Evolutionary conservation across 2,329 filamentous ascomycete species (phyloP).

Genomic region (Colletotrichum phormii): DNA sequence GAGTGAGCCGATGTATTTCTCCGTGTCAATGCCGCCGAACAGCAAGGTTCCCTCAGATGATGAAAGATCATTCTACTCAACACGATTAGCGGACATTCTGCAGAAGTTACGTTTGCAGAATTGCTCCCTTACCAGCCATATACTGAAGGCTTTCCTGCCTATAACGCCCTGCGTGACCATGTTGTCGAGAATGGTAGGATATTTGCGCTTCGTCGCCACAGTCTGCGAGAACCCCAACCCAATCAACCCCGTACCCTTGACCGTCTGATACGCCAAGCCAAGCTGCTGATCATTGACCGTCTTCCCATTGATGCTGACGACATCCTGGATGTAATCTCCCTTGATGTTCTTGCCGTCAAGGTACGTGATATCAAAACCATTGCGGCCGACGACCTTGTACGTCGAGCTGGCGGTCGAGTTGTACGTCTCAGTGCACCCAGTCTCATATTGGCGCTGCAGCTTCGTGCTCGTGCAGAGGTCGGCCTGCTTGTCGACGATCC

Average conservation of each 20-base stretch:
- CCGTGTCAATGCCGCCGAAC: conserved; percentile 80
- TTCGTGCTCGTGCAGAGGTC: conserved; percentile 23
- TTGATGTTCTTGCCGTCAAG: conserved; percentile 65
- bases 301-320: conserved; percentile 61
- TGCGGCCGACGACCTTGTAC: conserved; percentile 54
- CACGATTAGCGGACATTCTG: conserved; percentile 45
- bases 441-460: conserved; percentile 11
- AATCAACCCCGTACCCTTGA: conserved; percentile 66
- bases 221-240: conserved; percentile 68
- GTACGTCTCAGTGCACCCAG: conserved; percentile 44
- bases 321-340: conserved; percentile 70
- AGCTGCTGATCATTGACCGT: conserved; percentile 64
- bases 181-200: conserved; percentile 72
- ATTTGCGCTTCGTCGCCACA: conserved; percentile 55
- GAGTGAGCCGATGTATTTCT: conserved; percentile 71
- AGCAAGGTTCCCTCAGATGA: conserved; percentile 75
- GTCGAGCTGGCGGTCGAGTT: conserved; percentile 60
- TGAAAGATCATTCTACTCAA: conserved; percentile 50
- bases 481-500: conserved; percentile 55
- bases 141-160: conserved; percentile 72
- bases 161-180: conserved; percentile 73
- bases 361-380: conserved; percentile 70
- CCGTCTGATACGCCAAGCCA: conserved; percentile 62
- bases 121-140: conserved; percentile 64
- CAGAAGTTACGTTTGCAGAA: background rate